Evolutionary conservation across 495 filamentous ascomycete genomes (phyloP).

Genomic region (Friedmanniomyces endolithicus): DNA sequence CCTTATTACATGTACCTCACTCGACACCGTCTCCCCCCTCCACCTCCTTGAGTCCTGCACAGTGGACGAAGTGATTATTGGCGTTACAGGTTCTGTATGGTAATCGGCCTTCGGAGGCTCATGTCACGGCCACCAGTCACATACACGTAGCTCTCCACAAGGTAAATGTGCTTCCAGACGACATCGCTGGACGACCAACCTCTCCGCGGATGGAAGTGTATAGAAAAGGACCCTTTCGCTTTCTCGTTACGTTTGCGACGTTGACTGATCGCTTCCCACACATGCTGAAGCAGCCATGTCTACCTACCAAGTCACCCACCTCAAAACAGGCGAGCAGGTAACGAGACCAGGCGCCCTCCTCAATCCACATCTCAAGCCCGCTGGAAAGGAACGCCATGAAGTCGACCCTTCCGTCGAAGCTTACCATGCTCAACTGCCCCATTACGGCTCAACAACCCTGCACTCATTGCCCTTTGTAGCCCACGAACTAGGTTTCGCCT

Average conservation of each 20-base stretch:
- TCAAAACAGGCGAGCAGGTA: constrained; percentile 1
- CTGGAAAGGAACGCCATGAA: background rate
- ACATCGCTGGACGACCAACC: too few species aligned
- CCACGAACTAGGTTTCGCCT: constrained; percentile 39
- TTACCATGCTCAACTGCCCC: constrained; percentile 27
- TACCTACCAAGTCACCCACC: constrained; percentile 12
- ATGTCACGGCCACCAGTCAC: too few species aligned
- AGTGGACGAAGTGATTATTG: too few species aligned
- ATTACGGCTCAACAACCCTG: constrained; percentile 32
- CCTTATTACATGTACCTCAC: too few species aligned
- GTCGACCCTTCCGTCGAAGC: constrained; percentile 18
- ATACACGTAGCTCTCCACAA: too few species aligned
- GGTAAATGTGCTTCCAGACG: too few species aligned
- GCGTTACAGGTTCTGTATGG: too few species aligned
- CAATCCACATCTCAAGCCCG: constrained; percentile 16
- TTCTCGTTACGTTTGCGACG: background rate
- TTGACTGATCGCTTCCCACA: background rate
- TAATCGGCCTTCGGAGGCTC: too few species aligned
- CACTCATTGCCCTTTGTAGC: constrained; percentile 41
- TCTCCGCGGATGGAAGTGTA: too few species aligned
- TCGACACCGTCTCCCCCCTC: too few species aligned
- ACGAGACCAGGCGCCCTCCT: constrained; percentile 3
- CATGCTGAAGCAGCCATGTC: background rate
- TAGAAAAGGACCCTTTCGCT: too few species aligned
- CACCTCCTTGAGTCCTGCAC: too few species aligned